These are phyloP conservation scores for Orbilia quercus DNA, from an alignment of 2,329 filamentous ascomycete genomes.

Conservation along the genomic window DNA sequence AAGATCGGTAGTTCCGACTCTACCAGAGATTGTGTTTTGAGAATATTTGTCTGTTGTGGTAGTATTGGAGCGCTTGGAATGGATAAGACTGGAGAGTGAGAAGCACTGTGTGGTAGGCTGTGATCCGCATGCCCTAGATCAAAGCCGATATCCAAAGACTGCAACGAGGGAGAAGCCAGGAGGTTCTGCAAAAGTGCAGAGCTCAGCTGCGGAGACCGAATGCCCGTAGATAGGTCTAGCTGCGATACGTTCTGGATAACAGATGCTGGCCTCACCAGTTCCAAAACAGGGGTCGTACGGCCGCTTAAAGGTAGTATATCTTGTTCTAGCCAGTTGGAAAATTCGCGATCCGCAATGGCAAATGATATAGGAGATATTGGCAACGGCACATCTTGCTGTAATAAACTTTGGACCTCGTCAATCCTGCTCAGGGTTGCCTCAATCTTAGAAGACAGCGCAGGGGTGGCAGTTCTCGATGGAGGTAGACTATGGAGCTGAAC, in stretches of 20 bases:
- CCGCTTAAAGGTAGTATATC: constrained; percentile 15
- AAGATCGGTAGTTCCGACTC: not conserved
- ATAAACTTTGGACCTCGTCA: not conserved
- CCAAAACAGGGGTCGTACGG: constrained; percentile 9
- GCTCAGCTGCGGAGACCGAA: not conserved
- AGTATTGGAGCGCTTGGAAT: no score
- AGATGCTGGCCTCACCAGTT: not conserved
- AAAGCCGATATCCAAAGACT: not conserved
- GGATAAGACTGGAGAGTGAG: not conserved
- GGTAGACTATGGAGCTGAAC: constrained; percentile 23
- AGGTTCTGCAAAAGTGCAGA: not conserved
- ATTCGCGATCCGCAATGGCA: not conserved
- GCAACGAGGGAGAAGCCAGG: constrained; percentile 19
- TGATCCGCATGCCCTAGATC: not conserved
- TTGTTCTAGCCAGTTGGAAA: not conserved
- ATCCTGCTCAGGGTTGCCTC: not conserved
- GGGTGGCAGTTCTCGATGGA: constrained; percentile 28
- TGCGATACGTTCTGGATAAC: not conserved
- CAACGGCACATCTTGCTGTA: constrained; percentile 8
- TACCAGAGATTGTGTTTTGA: no score
- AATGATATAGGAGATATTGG: constrained; percentile 20
- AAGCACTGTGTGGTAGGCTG: constrained; percentile 4
- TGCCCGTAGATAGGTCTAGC: not conserved
- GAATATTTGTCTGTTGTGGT: no score
- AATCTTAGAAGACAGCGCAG: not conserved